phyloP scores from a whole-genome alignment of 129 eudicot species.

The Sambucus nigra region DNA sequence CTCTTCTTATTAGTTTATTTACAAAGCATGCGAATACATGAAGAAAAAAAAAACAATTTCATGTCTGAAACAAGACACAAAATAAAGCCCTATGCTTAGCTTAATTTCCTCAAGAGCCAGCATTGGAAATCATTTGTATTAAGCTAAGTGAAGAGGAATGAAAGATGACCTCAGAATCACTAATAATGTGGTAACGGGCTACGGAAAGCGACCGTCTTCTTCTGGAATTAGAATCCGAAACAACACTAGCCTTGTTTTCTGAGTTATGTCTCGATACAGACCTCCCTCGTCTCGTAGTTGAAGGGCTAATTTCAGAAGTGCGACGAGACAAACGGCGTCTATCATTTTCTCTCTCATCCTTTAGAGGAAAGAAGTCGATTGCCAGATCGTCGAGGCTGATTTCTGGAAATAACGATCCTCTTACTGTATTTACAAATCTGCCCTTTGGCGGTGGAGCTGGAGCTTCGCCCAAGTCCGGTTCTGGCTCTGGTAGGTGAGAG shows the following conservation, averaged over 20 bases:
- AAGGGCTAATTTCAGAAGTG: conserved; percentile 25
- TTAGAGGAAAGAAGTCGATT: conserved; percentile 56
- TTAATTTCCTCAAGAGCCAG: too few relatives aligned
- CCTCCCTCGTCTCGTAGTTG: conserved; percentile 57
- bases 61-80: too few relatives aligned
- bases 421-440: conserved; percentile 72
- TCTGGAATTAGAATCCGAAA: conserved; percentile 32
- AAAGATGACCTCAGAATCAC: conserved; percentile 62
- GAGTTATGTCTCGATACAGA: conserved; percentile 60
- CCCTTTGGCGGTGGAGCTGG: conserved; percentile 55
- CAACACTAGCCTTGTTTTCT: conserved; percentile 16
- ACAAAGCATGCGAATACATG: too few relatives aligned
- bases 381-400: conserved; percentile 91
- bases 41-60: too few relatives aligned
- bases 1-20: too few relatives aligned
- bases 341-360: conserved; percentile 21
- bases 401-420: conserved; percentile 64
- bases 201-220: conserved; percentile 87
- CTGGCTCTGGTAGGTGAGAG: conserved; percentile 35
- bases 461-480: conserved; percentile 13
- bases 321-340: conserved; percentile 24
- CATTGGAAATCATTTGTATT: too few relatives aligned
- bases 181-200: conserved; percentile 37
- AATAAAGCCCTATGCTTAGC: too few relatives aligned
- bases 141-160: background rate